Base-by-base conservation (phyloP, 139 green algal genomes). In the Coelastrella sp. region DNA sequence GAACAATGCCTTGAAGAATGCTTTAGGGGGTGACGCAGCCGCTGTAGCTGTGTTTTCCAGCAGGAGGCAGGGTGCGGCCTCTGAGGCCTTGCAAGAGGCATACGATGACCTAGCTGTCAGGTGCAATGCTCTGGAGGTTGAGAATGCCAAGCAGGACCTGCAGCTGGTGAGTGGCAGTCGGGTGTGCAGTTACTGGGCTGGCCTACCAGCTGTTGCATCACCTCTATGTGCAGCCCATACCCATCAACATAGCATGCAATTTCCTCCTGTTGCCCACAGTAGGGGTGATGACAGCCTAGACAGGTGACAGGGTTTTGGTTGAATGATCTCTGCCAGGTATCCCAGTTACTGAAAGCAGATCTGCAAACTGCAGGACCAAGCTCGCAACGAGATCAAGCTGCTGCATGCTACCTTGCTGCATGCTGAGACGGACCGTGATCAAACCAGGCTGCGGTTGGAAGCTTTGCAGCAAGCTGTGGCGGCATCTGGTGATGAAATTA, bases 91-190 rank as follows among this genome's bases (percentile, higher is more conserved):
- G 88, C 92, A 95, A 84, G 80, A 89, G 79, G 90, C 94, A 12
- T 94, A 93, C 75, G 87, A 91, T 72, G 87, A 91, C 63, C 87
- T 91, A 63, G 79, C 78, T 24, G 35, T 90, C 80, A 22, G 24
- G 6, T 27, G 65, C 87, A 84, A 59, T 56, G 25, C n/a, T 17
- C 82, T 97, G 82, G 93, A 97, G 75, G 59, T 93, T 27, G 93
- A 97, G 6, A 94, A 95, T 78, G 86, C 93, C 10, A 90, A 91
- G 25, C 90, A 97, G 22, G 91, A 91, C 9, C 88, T 97, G 72
- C 90, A 97, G 81, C 80, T 95, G 93, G 96, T 97, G 78, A 66
- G 95, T 81, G 58, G 10, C 8, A 70, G 80, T 25, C n/a, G 70
- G 15, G 12, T 27, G 15, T n/a, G 85, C 19, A 25, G 8, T 19